Conservation (phyloP, 2,329 filamentous ascomycete species). For the Scytalidium sp. region DNA sequence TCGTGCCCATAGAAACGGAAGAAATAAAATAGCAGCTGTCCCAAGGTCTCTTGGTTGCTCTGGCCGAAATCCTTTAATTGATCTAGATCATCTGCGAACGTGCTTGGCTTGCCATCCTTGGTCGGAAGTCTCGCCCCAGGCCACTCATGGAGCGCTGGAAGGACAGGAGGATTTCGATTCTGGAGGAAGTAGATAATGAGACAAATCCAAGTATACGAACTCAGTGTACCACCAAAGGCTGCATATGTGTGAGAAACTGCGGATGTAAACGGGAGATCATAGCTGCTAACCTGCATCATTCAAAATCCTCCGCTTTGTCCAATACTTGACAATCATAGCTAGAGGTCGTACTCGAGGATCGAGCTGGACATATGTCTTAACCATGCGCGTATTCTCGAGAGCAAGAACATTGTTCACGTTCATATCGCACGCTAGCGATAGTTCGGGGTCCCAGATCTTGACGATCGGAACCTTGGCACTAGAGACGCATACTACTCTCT, state of each 20-base stretch:
- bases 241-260: slow-evolving; percentile 16
- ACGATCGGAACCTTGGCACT: slow-evolving; percentile 97
- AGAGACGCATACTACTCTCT: slow-evolving; percentile 91
- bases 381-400: slow-evolving; percentile 95
- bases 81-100: slow-evolving; percentile 84
- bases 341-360: slow-evolving; percentile 87
- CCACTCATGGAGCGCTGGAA: slow-evolving; percentile 81
- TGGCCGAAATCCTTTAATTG: slow-evolving; percentile 71
- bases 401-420: slow-evolving; percentile 98
- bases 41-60: slow-evolving; percentile 77
- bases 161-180: slow-evolving; percentile 75
- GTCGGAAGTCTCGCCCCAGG: slow-evolving; percentile 58
- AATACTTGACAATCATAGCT: slow-evolving; percentile 97
- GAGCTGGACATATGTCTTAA: slow-evolving; percentile 92
- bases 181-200: slow-evolving; percentile 97
- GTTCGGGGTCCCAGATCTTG: slow-evolving; percentile 96
- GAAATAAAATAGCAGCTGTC: slow-evolving; percentile 89
- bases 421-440: slow-evolving; percentile 90
- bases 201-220: slow-evolving; percentile 99
- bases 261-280: not conserved
- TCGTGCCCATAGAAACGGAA: slow-evolving; percentile 95
- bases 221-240: slow-evolving; percentile 92
- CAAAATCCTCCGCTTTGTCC: slow-evolving; percentile 87
- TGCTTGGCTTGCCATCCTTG: slow-evolving; percentile 64
- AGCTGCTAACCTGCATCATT: slow-evolving; percentile 84